A percentile compares a stretch with the other conserved stretches of the same genome.
phyloP scores from a whole-genome alignment of 176 grass and related monocot species.

The Juncus inflexus region DNA sequence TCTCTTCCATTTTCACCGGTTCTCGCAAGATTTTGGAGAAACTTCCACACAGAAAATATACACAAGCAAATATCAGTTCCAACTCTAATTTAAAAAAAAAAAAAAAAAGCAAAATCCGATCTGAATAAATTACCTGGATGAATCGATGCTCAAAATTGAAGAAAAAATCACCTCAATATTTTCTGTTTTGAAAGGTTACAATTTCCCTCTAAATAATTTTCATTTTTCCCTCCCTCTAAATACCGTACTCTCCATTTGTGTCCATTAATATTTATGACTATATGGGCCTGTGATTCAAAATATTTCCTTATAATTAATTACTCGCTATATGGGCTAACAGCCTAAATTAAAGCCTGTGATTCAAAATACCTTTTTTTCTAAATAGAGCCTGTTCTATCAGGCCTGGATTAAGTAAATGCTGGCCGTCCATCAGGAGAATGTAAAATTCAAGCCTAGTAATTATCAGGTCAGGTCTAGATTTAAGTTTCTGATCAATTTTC shows the following conservation, averaged over 20 bases:
- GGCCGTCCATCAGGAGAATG: not conserved
- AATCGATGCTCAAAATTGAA: conserved; percentile 1
- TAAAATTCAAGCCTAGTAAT: not conserved
- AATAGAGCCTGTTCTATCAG: not conserved
- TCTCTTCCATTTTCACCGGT: conserved; percentile 23
- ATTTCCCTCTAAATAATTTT: not conserved
- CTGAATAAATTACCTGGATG: not conserved
- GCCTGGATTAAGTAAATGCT: not conserved
- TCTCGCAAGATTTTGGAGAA: not conserved
- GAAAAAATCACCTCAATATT: not conserved
- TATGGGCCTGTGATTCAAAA: too few species aligned
- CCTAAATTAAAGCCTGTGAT: too few species aligned
- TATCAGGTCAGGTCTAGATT: too few species aligned
- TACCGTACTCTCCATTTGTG: not conserved
- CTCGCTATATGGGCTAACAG: too few species aligned
- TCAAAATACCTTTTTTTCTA: too few species aligned
- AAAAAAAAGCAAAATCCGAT: not conserved
- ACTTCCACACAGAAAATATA: not conserved
- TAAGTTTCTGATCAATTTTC: too few species aligned
- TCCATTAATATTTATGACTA: too few species aligned
- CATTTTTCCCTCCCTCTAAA: not conserved
- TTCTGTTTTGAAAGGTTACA: not conserved
- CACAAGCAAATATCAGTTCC: not conserved
- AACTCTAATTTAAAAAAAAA: conserved; percentile 9
- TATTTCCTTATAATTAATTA: too few species aligned